Evolutionary conservation across 1,284 basidiomycete species (phyloP).

Genomic region (Cystobasidium pallidum): DNA sequence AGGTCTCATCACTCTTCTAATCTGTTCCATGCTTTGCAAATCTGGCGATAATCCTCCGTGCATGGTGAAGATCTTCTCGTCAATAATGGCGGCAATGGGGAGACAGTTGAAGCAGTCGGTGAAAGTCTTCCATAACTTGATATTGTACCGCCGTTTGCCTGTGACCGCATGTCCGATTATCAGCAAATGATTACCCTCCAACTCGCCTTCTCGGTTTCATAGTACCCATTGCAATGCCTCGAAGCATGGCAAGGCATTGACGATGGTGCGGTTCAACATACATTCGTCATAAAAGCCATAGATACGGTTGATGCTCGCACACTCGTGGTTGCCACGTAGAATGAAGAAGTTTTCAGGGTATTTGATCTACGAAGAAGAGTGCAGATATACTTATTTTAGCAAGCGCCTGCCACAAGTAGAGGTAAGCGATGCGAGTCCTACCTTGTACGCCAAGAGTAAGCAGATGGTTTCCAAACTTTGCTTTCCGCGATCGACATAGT

Average conservation of each 20-base stretch:
- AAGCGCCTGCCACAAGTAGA: too few species aligned
- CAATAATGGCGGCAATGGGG: slow-evolving; percentile 93
- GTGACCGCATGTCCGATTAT: slow-evolving; percentile 24
- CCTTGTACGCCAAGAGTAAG: slow-evolving; percentile 55
- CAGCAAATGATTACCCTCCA: not conserved
- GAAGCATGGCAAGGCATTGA: not conserved
- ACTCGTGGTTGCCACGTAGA: slow-evolving; percentile 90
- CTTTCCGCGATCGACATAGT: slow-evolving; percentile 94
- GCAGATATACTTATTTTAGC: too few species aligned
- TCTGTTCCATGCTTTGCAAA: slow-evolving; percentile 99
- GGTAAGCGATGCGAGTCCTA: too few species aligned
- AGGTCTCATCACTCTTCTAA: slow-evolving; percentile 97
- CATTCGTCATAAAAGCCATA: slow-evolving; percentile 98
- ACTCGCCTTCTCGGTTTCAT: not conserved
- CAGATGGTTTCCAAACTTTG: slow-evolving; percentile 93
- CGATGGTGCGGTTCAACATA: slow-evolving; percentile 59
- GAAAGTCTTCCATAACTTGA: slow-evolving; percentile 97
- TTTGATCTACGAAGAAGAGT: slow-evolving; percentile 68
- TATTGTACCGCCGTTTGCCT: slow-evolving; percentile 97
- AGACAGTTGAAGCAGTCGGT: slow-evolving; percentile 96
- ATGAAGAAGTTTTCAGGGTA: slow-evolving; percentile 98
- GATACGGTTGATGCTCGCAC: slow-evolving; percentile 91
- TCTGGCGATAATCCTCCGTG: slow-evolving; percentile 92
- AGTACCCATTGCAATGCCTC: slow-evolving; percentile 1
- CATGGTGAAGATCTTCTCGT: slow-evolving; percentile 91